Base-by-base conservation (phyloP, 148 eudicot species). In the Fagopyrum tataricum region DNA sequence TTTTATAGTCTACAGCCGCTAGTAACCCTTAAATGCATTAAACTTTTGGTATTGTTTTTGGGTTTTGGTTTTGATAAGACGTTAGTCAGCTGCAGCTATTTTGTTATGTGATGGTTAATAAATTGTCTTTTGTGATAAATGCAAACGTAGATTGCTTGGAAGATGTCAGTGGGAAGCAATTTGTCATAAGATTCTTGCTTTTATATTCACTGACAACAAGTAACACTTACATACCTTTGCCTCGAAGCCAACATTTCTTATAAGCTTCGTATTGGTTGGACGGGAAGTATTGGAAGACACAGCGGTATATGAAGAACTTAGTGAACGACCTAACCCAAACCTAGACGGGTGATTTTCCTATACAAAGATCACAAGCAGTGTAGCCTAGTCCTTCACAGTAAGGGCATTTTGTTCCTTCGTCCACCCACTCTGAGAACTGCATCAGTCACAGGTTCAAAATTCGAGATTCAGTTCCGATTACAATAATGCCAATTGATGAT, bases 391-490 rank as follows among this genome's bases (percentile, higher is more conserved):
- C 98, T 78, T 87, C 91, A 79, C 98, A 95, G 69, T 95, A 95
- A 7, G 97, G 97, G 71, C 98, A 95, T 68, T 88, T 90, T 7
- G 85, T 67, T 83, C 82, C 93, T 72, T 87, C 98, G 55, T 83
- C 97, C 67, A 85, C 87, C 98, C 98, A 95, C 76, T 95, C 98
- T 85, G 88, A 1, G 80, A 95, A 95, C 98, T 95, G 97, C 86
- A 82, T 18, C 11, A 20, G 59, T 23, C 2, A 43, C n/a, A 20
- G 24, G 4, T 18, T 8, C 66, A 44, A 41, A 20, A 18, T 10
- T 8, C 15, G 69, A 15, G 17, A 64, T 15, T 31, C 42, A 64
- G 17, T 39, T 9, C 9, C 61, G 31, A 55, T 9, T 7, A 55
- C 8, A 55, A 55, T n/a, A 20, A 2, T 55, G 7, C 12, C 17